Conservation (phyloP, 768 basidiomycete genomes). For the Coprinellus micaceus region DNA sequence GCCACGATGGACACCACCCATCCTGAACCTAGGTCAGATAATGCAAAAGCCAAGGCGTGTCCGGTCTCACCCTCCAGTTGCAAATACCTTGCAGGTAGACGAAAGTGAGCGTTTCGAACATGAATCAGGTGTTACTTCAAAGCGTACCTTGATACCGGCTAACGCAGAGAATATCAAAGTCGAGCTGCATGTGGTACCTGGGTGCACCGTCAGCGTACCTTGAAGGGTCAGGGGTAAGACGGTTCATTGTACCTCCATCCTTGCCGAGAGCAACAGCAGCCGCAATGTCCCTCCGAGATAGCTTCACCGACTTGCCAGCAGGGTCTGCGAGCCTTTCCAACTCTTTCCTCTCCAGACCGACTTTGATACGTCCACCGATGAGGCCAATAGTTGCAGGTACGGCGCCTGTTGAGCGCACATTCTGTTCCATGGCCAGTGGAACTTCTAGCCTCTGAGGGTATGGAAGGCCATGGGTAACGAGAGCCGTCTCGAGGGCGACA, state of each 20-base stretch:
- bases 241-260: conserved; percentile 61
- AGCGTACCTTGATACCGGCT: conserved; percentile 76
- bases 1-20: conserved; percentile 46
- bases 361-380: conserved; percentile 77
- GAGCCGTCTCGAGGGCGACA: conserved; percentile 88
- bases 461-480: conserved; percentile 92
- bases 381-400: conserved; percentile 90
- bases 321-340: conserved; percentile 65
- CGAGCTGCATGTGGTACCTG: conserved; percentile 68
- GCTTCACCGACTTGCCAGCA: conserved; percentile 47
- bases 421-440: conserved; percentile 65
- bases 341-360: conserved; percentile 68
- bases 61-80: conserved; percentile 79
- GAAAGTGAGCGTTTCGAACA: too few relatives aligned
- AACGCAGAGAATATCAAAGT: conserved; percentile 73
- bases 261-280: conserved; percentile 62
- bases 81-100: conserved; percentile 57
- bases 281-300: conserved; percentile 80
- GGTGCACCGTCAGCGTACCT: conserved; percentile 11
- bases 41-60: background rate
- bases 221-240: background rate
- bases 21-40: conserved; percentile 15
- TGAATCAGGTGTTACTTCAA: too few relatives aligned
- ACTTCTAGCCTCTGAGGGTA: conserved; percentile 73
- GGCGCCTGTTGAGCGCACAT: conserved; percentile 72